Percentiles rank a stretch among this genome's conserved stretches.
Conservation (phyloP, 306 rosid species). For the Mucuna pruriens region DNA sequence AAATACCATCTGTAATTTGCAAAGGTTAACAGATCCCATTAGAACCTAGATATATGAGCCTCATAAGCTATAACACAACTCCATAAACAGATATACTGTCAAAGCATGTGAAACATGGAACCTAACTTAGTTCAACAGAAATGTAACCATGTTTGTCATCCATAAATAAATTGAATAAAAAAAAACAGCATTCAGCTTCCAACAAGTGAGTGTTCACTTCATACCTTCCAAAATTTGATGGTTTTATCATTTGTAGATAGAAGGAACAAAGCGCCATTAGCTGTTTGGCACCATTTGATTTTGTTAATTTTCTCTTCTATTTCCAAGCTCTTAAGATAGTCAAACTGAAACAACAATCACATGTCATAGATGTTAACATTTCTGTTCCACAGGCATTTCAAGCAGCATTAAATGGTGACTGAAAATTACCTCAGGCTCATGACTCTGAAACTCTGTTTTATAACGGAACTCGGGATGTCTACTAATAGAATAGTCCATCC, state of each 20-base stretch:
- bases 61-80: conserved; percentile 19
- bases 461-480: conserved; percentile 99
- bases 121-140: neutral
- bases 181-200: conserved; percentile 24
- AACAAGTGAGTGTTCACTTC: conserved; percentile 31
- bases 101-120: conserved; percentile 18
- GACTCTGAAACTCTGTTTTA: conserved; percentile 99
- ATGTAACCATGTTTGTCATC: conserved; percentile 10
- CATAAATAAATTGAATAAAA: neutral
- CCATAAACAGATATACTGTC: neutral
- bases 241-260: conserved; percentile 97
- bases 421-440: conserved; percentile 88
- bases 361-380: conserved; percentile 23
- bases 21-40: neutral
- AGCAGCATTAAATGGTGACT: conserved; percentile 5
- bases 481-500: conserved; percentile 69
- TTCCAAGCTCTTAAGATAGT: conserved; percentile 99
- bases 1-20: neutral
- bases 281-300: conserved; percentile 99
- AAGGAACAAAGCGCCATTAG: conserved; percentile 93
- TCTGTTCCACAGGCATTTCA: conserved; percentile 6
- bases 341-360: conserved; percentile 68
- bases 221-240: conserved; percentile 97
- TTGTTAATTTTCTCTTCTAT: conserved; percentile 99
- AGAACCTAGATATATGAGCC: neutral